Conservation (phyloP, 164 flowering plant genomes). For the Berberis thunbergii region DNA sequence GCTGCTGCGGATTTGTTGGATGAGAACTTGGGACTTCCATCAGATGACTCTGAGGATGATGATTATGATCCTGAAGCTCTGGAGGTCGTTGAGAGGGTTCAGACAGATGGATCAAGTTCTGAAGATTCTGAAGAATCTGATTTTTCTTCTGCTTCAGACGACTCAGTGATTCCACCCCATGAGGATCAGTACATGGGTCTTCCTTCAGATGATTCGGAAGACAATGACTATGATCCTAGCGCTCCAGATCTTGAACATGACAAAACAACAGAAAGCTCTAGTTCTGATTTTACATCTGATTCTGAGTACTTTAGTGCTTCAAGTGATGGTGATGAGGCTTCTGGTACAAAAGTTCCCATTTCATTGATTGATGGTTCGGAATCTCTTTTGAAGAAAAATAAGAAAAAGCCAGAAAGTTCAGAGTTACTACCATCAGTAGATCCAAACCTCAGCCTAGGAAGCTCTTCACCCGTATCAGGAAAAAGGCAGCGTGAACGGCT, state of each 20-base stretch:
- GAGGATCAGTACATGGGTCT: conserved; percentile 31
- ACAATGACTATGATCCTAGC: conserved; percentile 67
- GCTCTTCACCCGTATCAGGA: conserved; percentile 26
- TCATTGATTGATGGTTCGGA: conserved; percentile 1
- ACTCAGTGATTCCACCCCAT: conserved; percentile 19
- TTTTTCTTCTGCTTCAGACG: conserved; percentile 48
- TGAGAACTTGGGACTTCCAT: conserved; percentile 49
- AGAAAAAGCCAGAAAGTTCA: conserved; percentile 21
- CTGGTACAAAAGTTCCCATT: conserved; percentile 11
- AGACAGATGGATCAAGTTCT: conserved; percentile 49
- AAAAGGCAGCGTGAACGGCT: conserved; percentile 50
- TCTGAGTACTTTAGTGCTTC: conserved; percentile 50
- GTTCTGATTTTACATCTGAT: conserved; percentile 77
- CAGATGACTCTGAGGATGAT: conserved; percentile 89
- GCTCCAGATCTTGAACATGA: conserved; percentile 34
- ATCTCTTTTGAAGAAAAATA: conserved; percentile 7
- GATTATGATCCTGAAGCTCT: conserved; percentile 70
- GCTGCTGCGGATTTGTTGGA: conserved; percentile 33
- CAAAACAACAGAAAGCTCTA: conserved; percentile 42
- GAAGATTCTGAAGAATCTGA: conserved; percentile 61
- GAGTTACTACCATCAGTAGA: conserved; percentile 34
- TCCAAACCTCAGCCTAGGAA: conserved; percentile 21
- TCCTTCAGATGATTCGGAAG: conserved; percentile 83
- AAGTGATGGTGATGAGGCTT: conserved; percentile 17
- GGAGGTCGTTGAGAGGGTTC: conserved; percentile 23